Conservation (phyloP, 148 eudicot species). For the Oxyria digyna region DNA sequence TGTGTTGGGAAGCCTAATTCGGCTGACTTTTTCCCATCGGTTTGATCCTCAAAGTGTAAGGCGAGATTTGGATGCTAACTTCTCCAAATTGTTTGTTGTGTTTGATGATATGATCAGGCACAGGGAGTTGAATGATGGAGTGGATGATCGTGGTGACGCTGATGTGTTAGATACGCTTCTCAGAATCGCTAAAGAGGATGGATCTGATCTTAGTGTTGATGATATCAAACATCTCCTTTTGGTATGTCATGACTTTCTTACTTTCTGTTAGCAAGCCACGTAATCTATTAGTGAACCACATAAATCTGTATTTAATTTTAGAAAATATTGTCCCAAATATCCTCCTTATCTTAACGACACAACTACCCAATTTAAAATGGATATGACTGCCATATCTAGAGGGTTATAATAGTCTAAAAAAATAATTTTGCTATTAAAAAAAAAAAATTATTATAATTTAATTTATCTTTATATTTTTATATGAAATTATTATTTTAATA, state of each 20-base stretch:
- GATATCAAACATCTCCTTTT: slow-evolving; percentile 24
- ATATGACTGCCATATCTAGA: no score
- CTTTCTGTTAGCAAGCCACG: no score
- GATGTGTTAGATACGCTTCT: slow-evolving; percentile 25
- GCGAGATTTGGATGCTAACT: neutral
- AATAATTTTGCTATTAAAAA: no score
- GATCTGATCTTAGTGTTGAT: slow-evolving; percentile 12
- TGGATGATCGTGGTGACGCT: slow-evolving; percentile 6
- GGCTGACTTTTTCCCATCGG: slow-evolving; percentile 5
- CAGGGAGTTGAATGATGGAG: slow-evolving; percentile 1
- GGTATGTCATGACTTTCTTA: slow-evolving; percentile 18
- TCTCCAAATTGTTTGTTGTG: neutral
- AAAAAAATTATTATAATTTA: no score
- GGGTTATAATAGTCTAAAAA: no score
- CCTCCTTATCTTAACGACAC: no score
- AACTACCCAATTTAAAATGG: no score
- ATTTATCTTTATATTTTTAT: no score
- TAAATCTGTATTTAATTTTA: no score
- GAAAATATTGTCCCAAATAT: no score
- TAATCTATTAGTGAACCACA: no score
- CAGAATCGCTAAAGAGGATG: slow-evolving; percentile 7
- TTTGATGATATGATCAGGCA: slow-evolving; percentile 13
- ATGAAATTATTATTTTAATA: no score
- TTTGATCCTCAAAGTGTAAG: slow-evolving; percentile 10
- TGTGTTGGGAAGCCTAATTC: slow-evolving; percentile 12